Evolutionary conservation across 2,329 filamentous ascomycete species (phyloP).

Genomic region (Furcasterigmium furcatum): DNA sequence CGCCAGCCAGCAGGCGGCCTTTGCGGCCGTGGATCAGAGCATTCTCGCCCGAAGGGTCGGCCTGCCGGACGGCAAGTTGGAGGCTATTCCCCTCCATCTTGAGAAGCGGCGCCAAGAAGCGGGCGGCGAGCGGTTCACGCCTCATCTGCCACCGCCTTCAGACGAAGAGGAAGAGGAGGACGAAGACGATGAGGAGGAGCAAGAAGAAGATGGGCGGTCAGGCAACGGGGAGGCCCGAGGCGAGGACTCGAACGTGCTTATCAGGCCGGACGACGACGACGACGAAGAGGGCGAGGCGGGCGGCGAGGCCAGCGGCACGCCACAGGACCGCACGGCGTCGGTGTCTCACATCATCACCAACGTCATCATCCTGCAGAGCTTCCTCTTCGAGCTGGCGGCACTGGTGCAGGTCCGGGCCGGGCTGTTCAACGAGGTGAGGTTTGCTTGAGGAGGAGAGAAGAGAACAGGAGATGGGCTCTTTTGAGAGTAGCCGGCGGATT

Average conservation of each 20-base stretch:
- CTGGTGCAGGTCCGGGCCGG: conserved; percentile 72
- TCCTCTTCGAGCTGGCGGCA: conserved; percentile 73
- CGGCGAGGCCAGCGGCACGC: conserved; percentile 14
- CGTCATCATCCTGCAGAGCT: conserved; percentile 74
- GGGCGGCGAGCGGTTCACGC: conserved; percentile 7
- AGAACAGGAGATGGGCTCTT: background rate
- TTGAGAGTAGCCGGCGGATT: background rate
- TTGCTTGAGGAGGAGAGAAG: conserved; percentile 30
- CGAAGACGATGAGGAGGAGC: conserved; percentile 19
- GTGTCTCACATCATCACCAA: conserved; percentile 80
- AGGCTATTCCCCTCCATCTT: conserved; percentile 45
- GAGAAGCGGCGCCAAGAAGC: conserved; percentile 23
- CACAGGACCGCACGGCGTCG: conserved; percentile 47
- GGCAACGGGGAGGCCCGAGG: conserved; percentile 12
- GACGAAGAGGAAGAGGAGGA: conserved; percentile 19
- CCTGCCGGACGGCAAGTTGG: conserved; percentile 36
- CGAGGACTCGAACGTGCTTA: conserved; percentile 9
- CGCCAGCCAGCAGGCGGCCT: conserved; percentile 53
- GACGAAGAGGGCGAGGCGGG: conserved; percentile 16
- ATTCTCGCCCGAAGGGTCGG: conserved; percentile 55
- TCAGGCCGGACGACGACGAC: conserved; percentile 20
- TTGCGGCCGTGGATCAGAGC: conserved; percentile 61
- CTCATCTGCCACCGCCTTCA: conserved; percentile 10
- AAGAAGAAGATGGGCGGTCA: conserved; percentile 3
- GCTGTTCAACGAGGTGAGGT: conserved; percentile 73